These are phyloP conservation scores for Xylariaceae sp. DNA, from an alignment of 2,329 filamentous ascomycete species.

Conservation along the genomic window DNA sequence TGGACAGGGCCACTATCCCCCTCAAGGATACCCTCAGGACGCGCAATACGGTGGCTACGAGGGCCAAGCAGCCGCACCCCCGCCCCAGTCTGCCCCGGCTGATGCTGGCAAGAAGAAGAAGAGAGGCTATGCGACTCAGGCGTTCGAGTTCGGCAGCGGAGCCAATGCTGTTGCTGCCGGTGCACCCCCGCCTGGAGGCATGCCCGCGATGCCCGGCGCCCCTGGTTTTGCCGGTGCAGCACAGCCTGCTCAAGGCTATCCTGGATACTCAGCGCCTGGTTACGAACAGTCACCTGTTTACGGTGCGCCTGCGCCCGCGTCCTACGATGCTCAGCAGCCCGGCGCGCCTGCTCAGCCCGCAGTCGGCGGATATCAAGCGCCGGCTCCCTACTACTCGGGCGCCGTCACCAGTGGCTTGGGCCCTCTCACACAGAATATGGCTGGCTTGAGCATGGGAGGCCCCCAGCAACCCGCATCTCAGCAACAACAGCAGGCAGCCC, in stretches of 20 bases:
- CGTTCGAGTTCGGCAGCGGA: conserved; percentile 86
- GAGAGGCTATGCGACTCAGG: conserved; percentile 87
- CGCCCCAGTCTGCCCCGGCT: conserved; percentile 31
- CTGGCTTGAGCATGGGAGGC: conserved; percentile 73
- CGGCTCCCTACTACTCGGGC: conserved; percentile 60
- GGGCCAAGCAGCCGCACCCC: conserved; percentile 36
- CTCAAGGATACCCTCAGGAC: conserved; percentile 38
- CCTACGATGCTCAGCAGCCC: conserved; percentile 42
- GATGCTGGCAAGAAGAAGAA: conserved; percentile 74
- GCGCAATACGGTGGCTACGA: conserved; percentile 38
- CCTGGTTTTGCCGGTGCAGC: conserved; percentile 37
- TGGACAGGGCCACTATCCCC: conserved; percentile 48
- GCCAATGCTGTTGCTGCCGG: conserved; percentile 62
- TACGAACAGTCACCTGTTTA: conserved; percentile 33
- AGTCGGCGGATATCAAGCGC: conserved; percentile 61
- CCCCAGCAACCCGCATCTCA: conserved; percentile 50
- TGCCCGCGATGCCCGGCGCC: conserved; percentile 30
- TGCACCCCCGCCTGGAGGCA: conserved; percentile 38
- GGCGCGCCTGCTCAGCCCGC: conserved; percentile 38
- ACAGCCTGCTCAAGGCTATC: conserved; percentile 47
- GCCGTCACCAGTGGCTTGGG: conserved; percentile 54
- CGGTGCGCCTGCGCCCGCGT: conserved; percentile 25
- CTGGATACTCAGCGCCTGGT: conserved; percentile 50
- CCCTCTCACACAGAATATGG: conserved; percentile 77
- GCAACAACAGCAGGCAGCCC: conserved; percentile 48